A percentile compares a stretch with the other conserved stretches of the same genome.
Evolutionary conservation across 129 eudicot genomes (phyloP).

Genomic region (Gnaphalium uliginosum): DNA sequence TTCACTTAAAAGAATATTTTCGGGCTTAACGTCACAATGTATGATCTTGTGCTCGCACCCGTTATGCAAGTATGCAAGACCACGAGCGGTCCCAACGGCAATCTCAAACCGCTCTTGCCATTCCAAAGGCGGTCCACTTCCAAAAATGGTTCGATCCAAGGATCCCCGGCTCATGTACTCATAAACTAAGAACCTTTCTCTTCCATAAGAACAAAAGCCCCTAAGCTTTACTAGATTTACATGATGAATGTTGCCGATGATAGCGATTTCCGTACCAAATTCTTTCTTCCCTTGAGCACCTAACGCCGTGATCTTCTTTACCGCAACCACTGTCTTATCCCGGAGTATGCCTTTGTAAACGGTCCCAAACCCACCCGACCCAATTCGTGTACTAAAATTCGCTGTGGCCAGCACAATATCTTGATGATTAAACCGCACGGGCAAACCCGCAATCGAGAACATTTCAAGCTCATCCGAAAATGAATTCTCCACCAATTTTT

Average conservation of each 20-base stretch:
- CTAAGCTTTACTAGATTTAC: slow-evolving; percentile 72
- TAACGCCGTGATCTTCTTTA: slow-evolving; percentile 61
- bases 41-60: slow-evolving; percentile 82
- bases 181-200: slow-evolving; percentile 73
- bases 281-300: slow-evolving; percentile 76
- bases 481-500: slow-evolving; percentile 27
- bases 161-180: slow-evolving; percentile 93
- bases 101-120: slow-evolving; percentile 90
- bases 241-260: slow-evolving; percentile 86
- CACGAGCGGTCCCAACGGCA: slow-evolving; percentile 80
- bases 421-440: slow-evolving; percentile 52
- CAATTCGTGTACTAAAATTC: slow-evolving; percentile 58
- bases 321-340: slow-evolving; percentile 75
- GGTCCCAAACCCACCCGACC: slow-evolving; percentile 80
- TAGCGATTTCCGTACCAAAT: slow-evolving; percentile 76
- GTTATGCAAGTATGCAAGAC: slow-evolving; percentile 83
- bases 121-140: slow-evolving; percentile 69
- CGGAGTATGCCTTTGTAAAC: slow-evolving; percentile 40
- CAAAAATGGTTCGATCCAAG: slow-evolving; percentile 71
- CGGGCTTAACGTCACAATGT: slow-evolving; percentile 93
- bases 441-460: slow-evolving; percentile 79
- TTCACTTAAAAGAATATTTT: slow-evolving; percentile 72
- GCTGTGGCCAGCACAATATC: slow-evolving; percentile 66
- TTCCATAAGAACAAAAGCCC: slow-evolving; percentile 75
- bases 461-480: slow-evolving; percentile 33